These are phyloP conservation scores for Botryobasidium botryosum DNA, from an alignment of 768 basidiomycete genomes.

Conservation along the genomic window DNA sequence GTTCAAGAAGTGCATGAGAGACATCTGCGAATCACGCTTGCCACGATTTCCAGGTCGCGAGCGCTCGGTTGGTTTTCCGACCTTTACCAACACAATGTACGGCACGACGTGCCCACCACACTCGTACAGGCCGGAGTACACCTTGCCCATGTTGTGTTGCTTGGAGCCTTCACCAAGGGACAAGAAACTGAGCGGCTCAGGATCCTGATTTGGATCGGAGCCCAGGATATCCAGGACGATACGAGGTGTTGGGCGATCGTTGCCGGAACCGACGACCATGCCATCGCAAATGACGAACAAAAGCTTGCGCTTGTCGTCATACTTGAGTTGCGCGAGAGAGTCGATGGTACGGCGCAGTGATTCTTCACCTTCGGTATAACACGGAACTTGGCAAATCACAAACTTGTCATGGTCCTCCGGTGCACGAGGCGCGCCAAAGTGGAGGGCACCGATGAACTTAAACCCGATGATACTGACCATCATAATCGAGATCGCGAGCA, in stretches of 20 bases:
- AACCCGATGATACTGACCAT: constrained; percentile 94
- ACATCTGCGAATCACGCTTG: constrained; percentile 95
- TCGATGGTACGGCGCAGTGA: constrained; percentile 83
- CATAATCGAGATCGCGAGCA: constrained; percentile 72
- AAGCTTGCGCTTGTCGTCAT: constrained; percentile 96
- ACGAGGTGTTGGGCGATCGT: constrained; percentile 88
- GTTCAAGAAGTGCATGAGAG: constrained; percentile 95
- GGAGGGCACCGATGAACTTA: constrained; percentile 86
- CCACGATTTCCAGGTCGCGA: constrained; percentile 91
- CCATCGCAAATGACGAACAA: constrained; percentile 91
- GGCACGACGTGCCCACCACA: constrained; percentile 90
- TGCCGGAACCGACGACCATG: constrained; percentile 94
- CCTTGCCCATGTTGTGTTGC: constrained; percentile 97
- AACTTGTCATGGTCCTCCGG: constrained; percentile 96
- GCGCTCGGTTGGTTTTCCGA: constrained; percentile 90
- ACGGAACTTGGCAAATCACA: constrained; percentile 93
- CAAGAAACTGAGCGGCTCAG: constrained; percentile 86
- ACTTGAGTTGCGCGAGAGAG: constrained; percentile 83
- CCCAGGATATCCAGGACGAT: constrained; percentile 96
- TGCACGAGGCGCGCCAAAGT: constrained; percentile 60
- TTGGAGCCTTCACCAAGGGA: constrained; percentile 88
- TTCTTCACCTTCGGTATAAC: constrained; percentile 89
- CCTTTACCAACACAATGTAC: constrained; percentile 80
- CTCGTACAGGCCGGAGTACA: constrained; percentile 93
- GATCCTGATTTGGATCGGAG: constrained; percentile 80